A percentile compares a stretch with the other conserved stretches of the same genome.
Evolutionary conservation across 73 alveolate species (phyloP).

Genomic region (Stentor coeruleus): DNA sequence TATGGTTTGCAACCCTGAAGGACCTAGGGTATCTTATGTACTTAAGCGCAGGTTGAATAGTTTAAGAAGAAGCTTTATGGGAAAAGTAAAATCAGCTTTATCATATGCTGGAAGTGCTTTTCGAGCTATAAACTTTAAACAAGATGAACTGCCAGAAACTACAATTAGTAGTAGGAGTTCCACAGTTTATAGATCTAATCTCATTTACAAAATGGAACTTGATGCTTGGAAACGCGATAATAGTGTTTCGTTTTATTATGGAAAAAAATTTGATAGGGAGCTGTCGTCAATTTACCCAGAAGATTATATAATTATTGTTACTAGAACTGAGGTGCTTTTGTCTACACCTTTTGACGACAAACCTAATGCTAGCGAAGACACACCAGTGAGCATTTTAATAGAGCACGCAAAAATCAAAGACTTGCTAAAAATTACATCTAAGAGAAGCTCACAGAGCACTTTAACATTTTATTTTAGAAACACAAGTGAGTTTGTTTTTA

Average conservation of each 20-base stretch:
- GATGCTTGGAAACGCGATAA: background rate
- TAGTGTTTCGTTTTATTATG: background rate
- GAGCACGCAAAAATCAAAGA: background rate
- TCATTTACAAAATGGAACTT: background rate
- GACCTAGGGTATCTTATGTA: background rate
- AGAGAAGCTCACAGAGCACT: background rate
- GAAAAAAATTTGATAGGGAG: background rate
- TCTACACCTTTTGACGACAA: background rate
- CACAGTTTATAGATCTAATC: background rate
- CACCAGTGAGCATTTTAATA: background rate
- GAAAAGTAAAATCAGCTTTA: background rate
- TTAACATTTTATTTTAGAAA: background rate
- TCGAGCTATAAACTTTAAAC: background rate
- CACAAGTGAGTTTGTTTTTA: too few relatives aligned
- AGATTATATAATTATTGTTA: background rate
- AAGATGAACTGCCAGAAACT: background rate
- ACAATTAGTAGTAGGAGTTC: background rate
- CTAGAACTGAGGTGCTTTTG: background rate
- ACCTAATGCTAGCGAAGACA: background rate
- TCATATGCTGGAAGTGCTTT: constrained; percentile 17
- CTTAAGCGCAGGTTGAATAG: background rate
- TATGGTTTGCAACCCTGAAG: background rate
- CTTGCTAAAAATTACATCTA: background rate
- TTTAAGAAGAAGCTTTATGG: constrained; percentile 1
- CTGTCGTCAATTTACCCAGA: background rate